phyloP scores from a whole-genome alignment of 495 filamentous ascomycete species.

The Talaromyces wortmannii region DNA sequence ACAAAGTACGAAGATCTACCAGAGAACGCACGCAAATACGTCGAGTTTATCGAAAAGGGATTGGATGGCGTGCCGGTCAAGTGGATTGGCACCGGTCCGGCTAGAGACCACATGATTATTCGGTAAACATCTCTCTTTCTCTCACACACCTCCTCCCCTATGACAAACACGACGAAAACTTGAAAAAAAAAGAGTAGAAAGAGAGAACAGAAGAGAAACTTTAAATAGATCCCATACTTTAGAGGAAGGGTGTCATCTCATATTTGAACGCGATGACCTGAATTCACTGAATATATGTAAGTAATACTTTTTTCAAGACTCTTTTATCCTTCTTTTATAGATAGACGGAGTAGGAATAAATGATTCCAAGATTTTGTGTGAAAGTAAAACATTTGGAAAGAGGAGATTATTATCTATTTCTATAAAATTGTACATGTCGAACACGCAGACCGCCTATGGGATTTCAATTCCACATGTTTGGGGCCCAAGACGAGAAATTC shows the following conservation, averaged over 20 bases:
- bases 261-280: not conserved
- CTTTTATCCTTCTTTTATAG: too few relatives aligned
- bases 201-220: too few relatives aligned
- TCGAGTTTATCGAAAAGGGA: conserved; percentile 72
- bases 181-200: not conserved
- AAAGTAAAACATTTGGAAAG: not conserved
- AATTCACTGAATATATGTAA: conserved; percentile 2
- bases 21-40: conserved; percentile 64
- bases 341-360: too few relatives aligned
- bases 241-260: too few relatives aligned
- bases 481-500: not conserved
- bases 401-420: not conserved
- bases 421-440: not conserved
- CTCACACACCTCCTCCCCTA: too few relatives aligned
- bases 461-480: not conserved
- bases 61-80: conserved; percentile 60
- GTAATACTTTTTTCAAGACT: not conserved
- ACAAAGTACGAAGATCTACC: conserved; percentile 63
- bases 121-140: conserved; percentile 20
- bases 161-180: not conserved
- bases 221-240: too few relatives aligned
- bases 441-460: not conserved
- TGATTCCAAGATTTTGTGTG: not conserved
- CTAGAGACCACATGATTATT: conserved; percentile 59
- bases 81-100: conserved; percentile 76